phyloP scores from a whole-genome alignment of 2,329 filamentous ascomycete species.

The Aspergillus sergii region DNA sequence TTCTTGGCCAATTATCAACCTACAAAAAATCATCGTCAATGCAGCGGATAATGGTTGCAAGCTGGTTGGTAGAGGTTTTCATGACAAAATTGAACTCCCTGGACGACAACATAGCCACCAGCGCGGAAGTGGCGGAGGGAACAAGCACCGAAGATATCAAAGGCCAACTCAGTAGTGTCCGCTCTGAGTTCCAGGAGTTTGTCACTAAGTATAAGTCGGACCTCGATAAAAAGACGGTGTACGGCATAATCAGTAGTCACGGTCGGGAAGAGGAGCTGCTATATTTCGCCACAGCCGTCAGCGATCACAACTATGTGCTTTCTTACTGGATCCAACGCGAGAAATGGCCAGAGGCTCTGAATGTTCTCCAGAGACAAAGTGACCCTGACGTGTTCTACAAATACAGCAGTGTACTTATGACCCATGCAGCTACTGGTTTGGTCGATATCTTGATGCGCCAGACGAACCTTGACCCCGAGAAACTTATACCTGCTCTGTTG shows the following conservation, averaged over 20 bases:
- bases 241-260: slow-evolving; percentile 94
- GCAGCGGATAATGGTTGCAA: slow-evolving; percentile 93
- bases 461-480: slow-evolving; percentile 77
- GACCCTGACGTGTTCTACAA: slow-evolving; percentile 93
- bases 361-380: slow-evolving; percentile 89
- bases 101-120: slow-evolving; percentile 90
- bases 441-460: slow-evolving; percentile 97
- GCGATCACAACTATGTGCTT: slow-evolving; percentile 92
- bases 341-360: slow-evolving; percentile 83
- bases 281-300: slow-evolving; percentile 83
- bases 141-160: slow-evolving; percentile 67
- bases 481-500: slow-evolving; percentile 87
- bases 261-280: slow-evolving; percentile 90
- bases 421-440: slow-evolving; percentile 77
- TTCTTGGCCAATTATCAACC: slow-evolving; percentile 78
- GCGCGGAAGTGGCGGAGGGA: slow-evolving; percentile 75
- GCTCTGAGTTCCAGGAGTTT: slow-evolving; percentile 86
- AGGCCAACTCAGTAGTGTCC: slow-evolving; percentile 69
- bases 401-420: slow-evolving; percentile 96
- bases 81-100: slow-evolving; percentile 96
- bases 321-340: slow-evolving; percentile 98
- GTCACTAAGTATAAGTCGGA: slow-evolving; percentile 81
- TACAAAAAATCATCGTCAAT: slow-evolving; percentile 83
- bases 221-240: slow-evolving; percentile 86
- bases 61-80: slow-evolving; percentile 92